These are phyloP conservation scores for Prosopis cineraria DNA, from an alignment of 306 rosid species.

Conservation along the genomic window DNA sequence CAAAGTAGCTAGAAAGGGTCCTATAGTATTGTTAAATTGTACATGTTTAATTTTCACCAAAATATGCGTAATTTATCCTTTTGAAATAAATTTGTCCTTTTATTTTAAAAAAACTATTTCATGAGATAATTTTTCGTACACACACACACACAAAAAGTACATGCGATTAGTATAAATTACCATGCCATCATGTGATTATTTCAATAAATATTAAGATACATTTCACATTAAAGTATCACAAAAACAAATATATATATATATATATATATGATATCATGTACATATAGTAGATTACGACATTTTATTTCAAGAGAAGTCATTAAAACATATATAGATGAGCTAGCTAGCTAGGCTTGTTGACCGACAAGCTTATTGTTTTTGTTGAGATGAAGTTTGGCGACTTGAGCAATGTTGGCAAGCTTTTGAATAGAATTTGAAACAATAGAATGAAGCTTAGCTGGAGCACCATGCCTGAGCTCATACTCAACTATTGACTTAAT, in stretches of 20 bases:
- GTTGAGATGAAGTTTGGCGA: constrained; percentile 34
- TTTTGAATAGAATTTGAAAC: too few species aligned
- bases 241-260: too few species aligned
- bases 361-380: background rate
- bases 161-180: too few species aligned
- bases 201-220: background rate
- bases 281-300: background rate
- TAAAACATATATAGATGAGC: background rate
- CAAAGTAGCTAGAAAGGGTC: too few species aligned
- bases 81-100: too few species aligned
- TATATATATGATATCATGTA: too few species aligned
- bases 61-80: too few species aligned
- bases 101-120: too few species aligned
- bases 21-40: too few species aligned
- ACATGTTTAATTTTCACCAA: too few species aligned
- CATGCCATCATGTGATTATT: background rate
- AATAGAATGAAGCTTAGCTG: constrained; percentile 49
- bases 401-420: constrained; percentile 4
- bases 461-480: constrained; percentile 54
- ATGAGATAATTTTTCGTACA: too few species aligned
- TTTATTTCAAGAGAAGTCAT: background rate
- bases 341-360: background rate
- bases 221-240: background rate
- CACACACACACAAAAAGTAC: too few species aligned
- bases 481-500: constrained; percentile 53